Base-by-base conservation (phyloP, 2,329 filamentous ascomycete species). In the Fusarium subtropicale region DNA sequence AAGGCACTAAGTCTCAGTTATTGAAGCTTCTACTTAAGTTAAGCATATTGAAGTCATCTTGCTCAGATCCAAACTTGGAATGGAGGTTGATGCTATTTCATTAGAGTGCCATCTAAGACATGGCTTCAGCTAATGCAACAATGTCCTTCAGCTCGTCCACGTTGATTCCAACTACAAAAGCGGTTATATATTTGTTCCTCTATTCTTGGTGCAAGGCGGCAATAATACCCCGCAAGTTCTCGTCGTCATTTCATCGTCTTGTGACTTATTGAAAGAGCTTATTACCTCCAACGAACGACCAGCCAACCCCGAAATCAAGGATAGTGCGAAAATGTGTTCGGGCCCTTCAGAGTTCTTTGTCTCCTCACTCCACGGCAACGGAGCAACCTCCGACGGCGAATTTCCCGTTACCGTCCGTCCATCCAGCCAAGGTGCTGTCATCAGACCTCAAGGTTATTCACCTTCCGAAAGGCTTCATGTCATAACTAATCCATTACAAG, bases 21-120 rank as follows among this genome's bases (percentile, higher is more conserved):
- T 12, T 30, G 28, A 30, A 0, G 12, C 11, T 1, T 30, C 11
- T 30, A 5, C 28, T 30, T 6, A 30, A 30, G 11, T 30, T 30
- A 1, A 12, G 28, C 28, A 0, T 12, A 5, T 5, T 30, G 11
- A 10, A 30, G 28, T 30, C 28, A 30, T 30, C 10, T 5, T 6
- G 12, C 20, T 30, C 11, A 30, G 5, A 4, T 30, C 11, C 28
- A 30, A 10, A 30, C 1, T 0, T 30, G 28, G 12, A 4, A 12
- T 30, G 2, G 28, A 5, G 28, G 12, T 10, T 10, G 11, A 5
- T 12, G 0, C 11, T 1, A 10, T 30, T 12, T 12, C 1, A 30
- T 30, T 11, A 12, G 5, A 0, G 5, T 30, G 10, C 6, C 28
- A 30, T 30, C 28, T 11, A 30, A 12, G 28, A 30, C 28, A 30